Evolutionary conservation across 2,329 filamentous ascomycete genomes (phyloP), one percentile per base, ranked within the genome.

Genomic region (Fusarium sp.): DNA sequence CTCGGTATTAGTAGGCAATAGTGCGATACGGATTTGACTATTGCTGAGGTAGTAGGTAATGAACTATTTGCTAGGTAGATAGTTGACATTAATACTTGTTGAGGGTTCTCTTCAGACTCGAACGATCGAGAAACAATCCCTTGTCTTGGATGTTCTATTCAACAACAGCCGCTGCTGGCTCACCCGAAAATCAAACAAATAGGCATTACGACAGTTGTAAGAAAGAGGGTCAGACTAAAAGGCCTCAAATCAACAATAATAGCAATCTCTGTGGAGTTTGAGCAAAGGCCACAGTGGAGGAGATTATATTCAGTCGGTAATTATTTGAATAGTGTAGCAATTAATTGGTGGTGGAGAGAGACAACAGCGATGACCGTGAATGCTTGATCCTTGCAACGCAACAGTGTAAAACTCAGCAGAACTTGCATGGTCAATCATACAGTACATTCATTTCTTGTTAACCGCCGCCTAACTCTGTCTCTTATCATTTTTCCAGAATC

Each of bases 151-250:
- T 50, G n/a, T 42, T 33, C 28, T 51, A 44, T 28, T 53, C 23
- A 65, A 45, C 31, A 44, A 23, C 54, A 57, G 41, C 44, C 41
- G 40, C 40, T 9, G 38, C 42, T 38, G 37, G 44, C 37, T 46
- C 23, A 23, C 36, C 13, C 53, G 10, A 18, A 54, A 51, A 47
- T 20, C 13, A 20, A 13, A 13, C 15, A 26, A 50, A 56, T 57
- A 68, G 31, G 40, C 58, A 70, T 55, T 46, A 54, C 50, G 41
- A 58, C 53, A 70, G 54, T 70, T 70, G 67, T 60, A 34, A 45
- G 57, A 63, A 53, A 70, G 67, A 70, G 67, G 67, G 62, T 65
- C 67, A 37, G 42, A 42, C 62, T 63, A 70, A 71, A 46, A 70
- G 61, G 54, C 61, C 71, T 67, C 60, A 56, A 70, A 51, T 69